A percentile compares a stretch with the other conserved stretches of the same genome.
Conservation (phyloP, 2,329 filamentous ascomycete genomes). For the Xylariaceae sp. region DNA sequence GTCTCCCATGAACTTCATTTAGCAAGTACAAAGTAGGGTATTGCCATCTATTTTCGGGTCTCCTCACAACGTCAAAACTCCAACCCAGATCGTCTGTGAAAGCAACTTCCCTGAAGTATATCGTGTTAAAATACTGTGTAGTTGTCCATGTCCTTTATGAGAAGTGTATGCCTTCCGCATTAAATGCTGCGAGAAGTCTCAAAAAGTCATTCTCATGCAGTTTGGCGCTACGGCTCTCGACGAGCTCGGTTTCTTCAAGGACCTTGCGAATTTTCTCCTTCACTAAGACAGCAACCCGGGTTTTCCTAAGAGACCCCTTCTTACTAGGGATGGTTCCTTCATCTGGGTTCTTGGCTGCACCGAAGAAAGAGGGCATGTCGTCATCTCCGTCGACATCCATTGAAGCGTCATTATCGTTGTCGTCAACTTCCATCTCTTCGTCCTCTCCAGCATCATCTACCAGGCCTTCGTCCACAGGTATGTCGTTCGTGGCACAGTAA, state of each 20-base stretch:
- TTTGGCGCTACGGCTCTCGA: slow-evolving; percentile 81
- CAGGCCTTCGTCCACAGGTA: slow-evolving; percentile 74
- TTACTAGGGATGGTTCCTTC: slow-evolving; percentile 62
- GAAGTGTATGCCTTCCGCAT: slow-evolving; percentile 93
- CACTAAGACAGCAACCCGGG: slow-evolving; percentile 82
- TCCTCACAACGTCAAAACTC: slow-evolving; percentile 23
- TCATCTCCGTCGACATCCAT: slow-evolving; percentile 64
- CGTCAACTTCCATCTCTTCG: slow-evolving; percentile 48
- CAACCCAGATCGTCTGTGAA: neutral
- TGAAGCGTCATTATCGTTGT: slow-evolving; percentile 44
- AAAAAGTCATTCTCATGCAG: slow-evolving; percentile 95
- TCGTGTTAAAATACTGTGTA: neutral
- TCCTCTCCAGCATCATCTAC: slow-evolving; percentile 52
- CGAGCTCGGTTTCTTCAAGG: slow-evolving; percentile 79
- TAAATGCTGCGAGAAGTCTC: slow-evolving; percentile 80
- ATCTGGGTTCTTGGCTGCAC: slow-evolving; percentile 60
- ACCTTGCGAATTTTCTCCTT: slow-evolving; percentile 86
- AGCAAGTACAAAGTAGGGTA: slow-evolving; percentile 21
- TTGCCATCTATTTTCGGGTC: slow-evolving; percentile 11
- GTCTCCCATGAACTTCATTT: neutral
- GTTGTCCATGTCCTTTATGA: slow-evolving; percentile 53
- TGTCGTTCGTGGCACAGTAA: slow-evolving; percentile 87
- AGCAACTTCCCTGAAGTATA: neutral
- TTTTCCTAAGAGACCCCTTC: slow-evolving; percentile 70
- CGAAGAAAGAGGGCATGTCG: slow-evolving; percentile 84